Base-by-base conservation (phyloP, 1,284 basidiomycete genomes). In the Cerrena zonata region DNA sequence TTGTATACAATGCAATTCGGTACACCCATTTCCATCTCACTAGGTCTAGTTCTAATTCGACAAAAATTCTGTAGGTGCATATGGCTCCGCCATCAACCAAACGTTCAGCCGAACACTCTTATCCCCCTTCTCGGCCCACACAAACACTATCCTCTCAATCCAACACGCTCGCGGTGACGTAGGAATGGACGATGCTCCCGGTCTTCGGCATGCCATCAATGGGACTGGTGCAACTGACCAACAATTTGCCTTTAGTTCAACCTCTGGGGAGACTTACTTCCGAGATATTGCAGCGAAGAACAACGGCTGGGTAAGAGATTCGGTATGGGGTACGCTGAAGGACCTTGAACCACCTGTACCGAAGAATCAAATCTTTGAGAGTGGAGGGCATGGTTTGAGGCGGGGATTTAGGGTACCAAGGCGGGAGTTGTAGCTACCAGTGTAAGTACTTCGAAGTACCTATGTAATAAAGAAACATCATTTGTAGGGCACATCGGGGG, bases 181-280 rank as follows among this genome's bases (percentile, higher is more conserved):
- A 23, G 65, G 66, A 25, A 69, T 71, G 67, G 69, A 70, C 55
- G 61, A 69, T 56, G 68, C 65, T 63, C 66, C 68, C 13, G 66
- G 66, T 0, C 58, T 71, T 23, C 63, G 66, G 13, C 69, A 71
- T 51, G 70, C 69, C 25, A 65, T 70, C 52, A 67, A 67, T 48
- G 69, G 69, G 34, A 67, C 68, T 3, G 69, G 69, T 18, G 60
- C 58, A 22, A 72, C 67, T 19, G 57, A 62, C 45, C 68, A 71
- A 59, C 58, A 55, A 30, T 69, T 71, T 55, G 67, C 65, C n/a
- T 71, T 67, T 51, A 52, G 60, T 11, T 61, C 68, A 48, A 61
- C 56, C 24, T 53, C 60, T 21, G 64, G 64, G 5, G 59, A 65
- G 59, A 67, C 64, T 1, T 70, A 70, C 52, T 70, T 66, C 55